Evolutionary conservation across 306 rosid species (phyloP).

Genomic region (Delonix regia): DNA sequence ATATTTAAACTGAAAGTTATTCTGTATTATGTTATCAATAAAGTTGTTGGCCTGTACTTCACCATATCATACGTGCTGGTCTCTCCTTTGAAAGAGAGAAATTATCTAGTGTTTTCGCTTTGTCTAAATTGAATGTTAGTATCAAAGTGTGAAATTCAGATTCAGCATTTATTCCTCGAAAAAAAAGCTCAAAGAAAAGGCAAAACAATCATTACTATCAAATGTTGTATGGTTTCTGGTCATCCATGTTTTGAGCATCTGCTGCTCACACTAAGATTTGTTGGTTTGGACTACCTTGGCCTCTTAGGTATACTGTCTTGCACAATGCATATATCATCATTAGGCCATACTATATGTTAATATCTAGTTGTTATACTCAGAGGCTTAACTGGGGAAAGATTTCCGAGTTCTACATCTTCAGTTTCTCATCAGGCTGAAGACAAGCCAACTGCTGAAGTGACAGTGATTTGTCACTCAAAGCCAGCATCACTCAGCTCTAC

Average conservation of each 20-base stretch:
- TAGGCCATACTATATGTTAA: background rate
- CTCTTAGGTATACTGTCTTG: constrained; percentile 15
- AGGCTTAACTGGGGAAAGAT: constrained; percentile 56
- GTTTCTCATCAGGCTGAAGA: constrained; percentile 58
- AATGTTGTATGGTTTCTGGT: constrained; percentile 27
- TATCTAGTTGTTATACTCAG: constrained; percentile 47
- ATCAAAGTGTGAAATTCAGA: constrained; percentile 7
- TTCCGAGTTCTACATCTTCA: constrained; percentile 41
- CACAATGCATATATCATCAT: background rate
- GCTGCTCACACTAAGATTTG: background rate
- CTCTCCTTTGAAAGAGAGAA: constrained; percentile 18
- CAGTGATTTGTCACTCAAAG: constrained; percentile 83
- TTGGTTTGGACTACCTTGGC: background rate
- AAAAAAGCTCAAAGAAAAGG: background rate
- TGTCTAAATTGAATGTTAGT: constrained; percentile 17
- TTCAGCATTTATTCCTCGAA: constrained; percentile 18
- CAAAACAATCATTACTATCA: constrained; percentile 15
- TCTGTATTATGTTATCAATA: constrained; percentile 1
- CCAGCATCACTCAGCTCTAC: constrained; percentile 95
- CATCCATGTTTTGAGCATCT: constrained; percentile 21
- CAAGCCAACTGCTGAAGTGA: constrained; percentile 65
- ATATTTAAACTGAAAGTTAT: background rate
- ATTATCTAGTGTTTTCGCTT: background rate
- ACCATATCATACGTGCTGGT: constrained; percentile 17
- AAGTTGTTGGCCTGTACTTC: background rate